Base-by-base conservation (phyloP, 73 alveolate species). In the Tetrahymena elliotti region DNA sequence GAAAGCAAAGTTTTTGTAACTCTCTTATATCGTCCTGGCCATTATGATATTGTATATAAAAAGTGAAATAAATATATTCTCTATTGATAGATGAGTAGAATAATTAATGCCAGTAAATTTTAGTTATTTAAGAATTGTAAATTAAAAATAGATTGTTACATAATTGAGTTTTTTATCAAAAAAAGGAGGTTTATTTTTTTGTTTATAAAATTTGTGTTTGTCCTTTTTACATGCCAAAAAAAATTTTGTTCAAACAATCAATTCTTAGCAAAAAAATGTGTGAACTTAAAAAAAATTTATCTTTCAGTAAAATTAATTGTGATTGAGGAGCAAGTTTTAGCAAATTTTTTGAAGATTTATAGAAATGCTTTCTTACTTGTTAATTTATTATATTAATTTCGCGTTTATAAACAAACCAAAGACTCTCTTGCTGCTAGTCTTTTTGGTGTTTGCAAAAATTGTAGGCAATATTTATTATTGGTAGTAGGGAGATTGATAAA, bases 11-110 rank as follows among this genome's bases (percentile, higher is more conserved):
- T 96, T 33, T 92, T 83, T 52, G 93, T 96, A 35, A 93, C 93
- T 95, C 68, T 95, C 53, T 68, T 96, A 37, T 96, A 96, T 92
- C 95, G 97, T 36, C 98, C 97, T 35, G 97, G 98, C 11, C 98
- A 96, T 93, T 96, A 96, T 93, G 98, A 96, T 95, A 93, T 96
- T 33, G 94, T 96, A 8, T 96, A 96, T 83, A 35, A 18, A 35
- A 38, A 83, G 41, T 38, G 47, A 93, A 38, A n/a, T 38, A 22
- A 10, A 27, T 47, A 12, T 47, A 47, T 10, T 18, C 3, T 12
- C 20, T 3, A 47, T 47, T 47, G 20, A 93, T 36, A 7, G n/a
- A 40, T 40, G 54, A 40, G n/a, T n/a, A 1, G 31, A 15, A 47
- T 40, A 4, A 40, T 2, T 4, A 10, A 13, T 47, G 31, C 20